Conservation (phyloP, 208 protist species). For the Trypanosoma congolense region DNA sequence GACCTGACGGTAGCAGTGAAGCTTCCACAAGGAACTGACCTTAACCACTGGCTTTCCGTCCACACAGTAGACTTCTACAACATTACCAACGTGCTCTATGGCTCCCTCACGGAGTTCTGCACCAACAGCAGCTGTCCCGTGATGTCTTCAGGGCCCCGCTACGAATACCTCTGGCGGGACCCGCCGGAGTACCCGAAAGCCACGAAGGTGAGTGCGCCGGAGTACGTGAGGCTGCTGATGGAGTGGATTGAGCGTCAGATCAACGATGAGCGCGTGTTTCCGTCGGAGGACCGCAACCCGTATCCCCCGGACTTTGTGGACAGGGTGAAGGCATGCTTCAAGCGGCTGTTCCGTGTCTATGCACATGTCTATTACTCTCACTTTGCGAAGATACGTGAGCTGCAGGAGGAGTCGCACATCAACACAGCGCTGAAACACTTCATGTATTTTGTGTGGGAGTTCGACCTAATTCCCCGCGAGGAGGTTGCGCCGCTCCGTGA, state of each 20-base stretch:
- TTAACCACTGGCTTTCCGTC: slow-evolving; percentile 97
- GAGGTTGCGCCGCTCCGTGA: slow-evolving; percentile 78
- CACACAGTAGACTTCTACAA: slow-evolving; percentile 99
- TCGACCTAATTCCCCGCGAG: slow-evolving; percentile 76
- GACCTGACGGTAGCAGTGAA: slow-evolving; percentile 93
- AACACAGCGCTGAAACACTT: slow-evolving; percentile 96
- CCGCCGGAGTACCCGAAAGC: slow-evolving; percentile 93
- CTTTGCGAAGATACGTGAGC: slow-evolving; percentile 91
- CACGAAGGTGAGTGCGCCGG: slow-evolving; percentile 92
- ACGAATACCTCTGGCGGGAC: slow-evolving; percentile 98
- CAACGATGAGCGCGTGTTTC: slow-evolving; percentile 96
- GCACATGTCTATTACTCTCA: slow-evolving; percentile 99
- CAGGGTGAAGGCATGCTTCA: slow-evolving; percentile 96
- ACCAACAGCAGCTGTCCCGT: slow-evolving; percentile 92
- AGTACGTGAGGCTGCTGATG: slow-evolving; percentile 98
- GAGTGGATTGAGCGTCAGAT: slow-evolving; percentile 97
- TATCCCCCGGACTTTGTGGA: slow-evolving; percentile 83
- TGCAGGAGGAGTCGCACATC: slow-evolving; percentile 96
- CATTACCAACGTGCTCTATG: slow-evolving; percentile 98
- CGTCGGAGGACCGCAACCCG: slow-evolving; percentile 87
- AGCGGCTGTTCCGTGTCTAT: slow-evolving; percentile 98
- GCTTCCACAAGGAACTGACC: slow-evolving; percentile 93
- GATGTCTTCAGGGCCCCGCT: slow-evolving; percentile 94
- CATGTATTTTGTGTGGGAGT: slow-evolving; percentile 90
- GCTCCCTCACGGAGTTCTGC: slow-evolving; percentile 98